Base-by-base conservation (phyloP, 768 basidiomycete genomes). In the Leccinum incarnatum region DNA sequence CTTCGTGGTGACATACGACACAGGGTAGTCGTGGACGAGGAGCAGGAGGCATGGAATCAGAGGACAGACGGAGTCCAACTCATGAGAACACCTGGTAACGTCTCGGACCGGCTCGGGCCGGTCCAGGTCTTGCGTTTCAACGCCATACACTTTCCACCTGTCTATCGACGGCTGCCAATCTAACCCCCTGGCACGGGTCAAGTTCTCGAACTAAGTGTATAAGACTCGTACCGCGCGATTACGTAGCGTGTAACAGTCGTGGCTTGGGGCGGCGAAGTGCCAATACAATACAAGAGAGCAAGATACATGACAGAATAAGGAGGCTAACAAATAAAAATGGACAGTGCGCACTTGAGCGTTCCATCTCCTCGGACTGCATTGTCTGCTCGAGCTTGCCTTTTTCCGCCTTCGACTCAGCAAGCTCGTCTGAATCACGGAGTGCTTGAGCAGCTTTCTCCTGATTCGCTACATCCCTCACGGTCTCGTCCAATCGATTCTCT, bases 11-110 rank as follows among this genome's bases (percentile, higher is more conserved):
- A 48, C 62, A 65, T 17, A 60, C 40, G 40, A 40, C 3, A 47
- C 63, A 63, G 3, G 32, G 29, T 9, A n/a, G 51, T 46, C 48
- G 61, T 12, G 25, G 48, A 23, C 37, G 51, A 29, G 47, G 52
- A 58, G 32, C 0, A 34, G 32, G 51, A 48, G 59, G 58, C 60
- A 61, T 61, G 12, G 12, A 5, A 45, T 21, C 42, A 19, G 42
- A 10, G 40, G 40, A 42, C 40, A 9, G 17, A 40, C 8, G 19
- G 42, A 45, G 40, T 40, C 8, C 17, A 19, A 42, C 4, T 10
- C n/a, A 34, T 10, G 9, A 4, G 40, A 40, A 40, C 17, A 2
- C 29, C 9, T 29, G 15, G 15, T 37, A 40, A 42, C 40, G 5
- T 11, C n/a, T 42, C 40, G 40, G 40, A 42, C 40, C 40, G n/a